These are phyloP conservation scores for Populus nigra DNA, from an alignment of 345 rosid species.

Conservation along the genomic window DNA sequence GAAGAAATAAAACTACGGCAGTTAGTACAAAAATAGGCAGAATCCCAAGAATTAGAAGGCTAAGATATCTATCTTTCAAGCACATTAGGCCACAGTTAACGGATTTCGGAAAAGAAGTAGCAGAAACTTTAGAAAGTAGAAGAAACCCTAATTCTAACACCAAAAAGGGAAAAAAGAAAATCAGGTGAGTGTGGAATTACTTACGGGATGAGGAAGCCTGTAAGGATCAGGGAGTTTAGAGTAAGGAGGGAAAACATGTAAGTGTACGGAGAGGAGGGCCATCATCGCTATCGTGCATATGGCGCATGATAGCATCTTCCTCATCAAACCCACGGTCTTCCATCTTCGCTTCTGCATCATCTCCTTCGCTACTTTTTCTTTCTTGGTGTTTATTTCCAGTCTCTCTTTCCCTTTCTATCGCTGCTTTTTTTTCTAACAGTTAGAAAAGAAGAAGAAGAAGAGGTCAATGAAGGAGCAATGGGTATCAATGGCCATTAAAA, in stretches of 20 bases:
- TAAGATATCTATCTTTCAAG: neutral
- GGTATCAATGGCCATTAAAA: neutral
- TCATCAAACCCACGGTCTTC: neutral
- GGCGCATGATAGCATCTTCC: conserved; percentile 4
- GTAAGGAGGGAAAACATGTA: neutral
- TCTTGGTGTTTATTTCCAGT: neutral
- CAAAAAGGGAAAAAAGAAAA: neutral
- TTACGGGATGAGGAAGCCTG: conserved; percentile 45
- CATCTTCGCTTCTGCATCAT: neutral
- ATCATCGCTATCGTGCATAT: neutral
- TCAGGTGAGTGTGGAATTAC: neutral
- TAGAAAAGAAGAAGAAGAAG: neutral
- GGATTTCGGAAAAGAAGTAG: neutral
- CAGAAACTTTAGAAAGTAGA: neutral
- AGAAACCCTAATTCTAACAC: neutral
- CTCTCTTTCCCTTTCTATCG: neutral
- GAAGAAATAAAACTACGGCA: neutral
- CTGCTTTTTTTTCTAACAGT: neutral
- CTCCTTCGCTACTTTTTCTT: neutral
- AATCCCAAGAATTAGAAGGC: neutral
- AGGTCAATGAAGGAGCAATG: neutral
- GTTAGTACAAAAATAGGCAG: neutral
- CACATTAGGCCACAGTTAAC: neutral
- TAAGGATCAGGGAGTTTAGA: conserved; percentile 34
- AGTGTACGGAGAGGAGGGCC: conserved; percentile 1